A percentile compares a stretch with the other conserved stretches of the same genome.
Evolutionary conservation across 2,329 filamentous ascomycete genomes (phyloP).

Genomic region (Penicillium sp.): DNA sequence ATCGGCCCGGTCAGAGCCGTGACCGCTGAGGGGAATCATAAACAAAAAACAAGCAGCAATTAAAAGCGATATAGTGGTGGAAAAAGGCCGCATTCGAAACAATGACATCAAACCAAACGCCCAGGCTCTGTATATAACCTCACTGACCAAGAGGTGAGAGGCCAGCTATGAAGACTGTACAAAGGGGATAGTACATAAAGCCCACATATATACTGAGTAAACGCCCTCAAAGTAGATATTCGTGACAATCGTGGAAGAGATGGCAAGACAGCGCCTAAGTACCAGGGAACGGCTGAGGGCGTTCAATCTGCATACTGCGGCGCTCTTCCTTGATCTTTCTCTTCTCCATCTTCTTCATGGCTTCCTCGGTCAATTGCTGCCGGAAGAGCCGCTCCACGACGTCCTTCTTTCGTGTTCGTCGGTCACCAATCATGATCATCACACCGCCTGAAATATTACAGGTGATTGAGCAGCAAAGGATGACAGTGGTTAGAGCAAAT

Average conservation of each 20-base stretch:
- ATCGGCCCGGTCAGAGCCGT: neutral
- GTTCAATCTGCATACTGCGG: conserved; percentile 19
- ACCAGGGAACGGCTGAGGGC: conserved; percentile 11
- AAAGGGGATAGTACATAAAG: neutral
- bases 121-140: conserved; percentile 3
- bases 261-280: conserved; percentile 10
- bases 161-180: conserved; percentile 11
- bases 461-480: conserved; percentile 71
- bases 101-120: conserved; percentile 5
- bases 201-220: neutral
- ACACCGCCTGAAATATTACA: conserved; percentile 73
- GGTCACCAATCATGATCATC: conserved; percentile 70
- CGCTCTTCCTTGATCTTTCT: conserved; percentile 42
- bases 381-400: conserved; percentile 70
- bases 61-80: conserved; percentile 2
- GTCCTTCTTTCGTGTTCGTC: conserved; percentile 76
- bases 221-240: conserved; percentile 1
- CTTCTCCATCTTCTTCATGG: conserved; percentile 54
- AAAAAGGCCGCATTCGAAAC: neutral
- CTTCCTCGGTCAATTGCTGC: conserved; percentile 66
- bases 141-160: neutral
- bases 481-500: conserved; percentile 69
- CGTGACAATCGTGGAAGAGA: conserved; percentile 14
- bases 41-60: conserved; percentile 1
- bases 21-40: conserved; percentile 9